phyloP scores from a whole-genome alignment of 2,329 filamentous ascomycete genomes.

The Fusarium paranaense region DNA sequence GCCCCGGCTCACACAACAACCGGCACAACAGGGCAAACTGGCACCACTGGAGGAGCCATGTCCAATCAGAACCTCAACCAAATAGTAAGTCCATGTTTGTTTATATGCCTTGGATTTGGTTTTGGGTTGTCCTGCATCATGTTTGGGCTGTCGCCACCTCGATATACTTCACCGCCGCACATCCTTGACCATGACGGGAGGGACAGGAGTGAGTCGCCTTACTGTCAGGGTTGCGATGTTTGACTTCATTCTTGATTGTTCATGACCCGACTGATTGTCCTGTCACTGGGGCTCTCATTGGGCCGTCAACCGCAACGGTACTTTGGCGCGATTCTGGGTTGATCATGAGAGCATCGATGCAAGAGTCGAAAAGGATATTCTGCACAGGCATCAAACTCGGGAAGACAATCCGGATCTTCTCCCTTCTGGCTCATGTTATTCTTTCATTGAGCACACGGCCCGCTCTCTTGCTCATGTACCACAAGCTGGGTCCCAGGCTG shows the following conservation, averaged over 20 bases:
- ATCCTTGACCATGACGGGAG: not conserved
- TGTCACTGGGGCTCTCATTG: not conserved
- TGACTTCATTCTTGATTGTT: not conserved
- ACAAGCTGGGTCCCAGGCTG: not conserved
- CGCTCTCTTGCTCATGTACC: not conserved
- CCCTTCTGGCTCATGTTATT: not conserved
- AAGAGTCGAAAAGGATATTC: not conserved
- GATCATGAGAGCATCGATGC: not conserved
- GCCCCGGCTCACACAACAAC: slow-evolving; percentile 42
- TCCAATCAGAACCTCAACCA: slow-evolving; percentile 94
- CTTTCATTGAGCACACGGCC: not conserved
- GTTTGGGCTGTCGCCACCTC: not conserved
- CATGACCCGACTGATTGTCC: not conserved
- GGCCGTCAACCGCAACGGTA: not conserved
- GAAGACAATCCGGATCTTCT: not conserved
- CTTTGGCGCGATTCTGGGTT: not conserved
- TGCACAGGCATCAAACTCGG: not conserved
- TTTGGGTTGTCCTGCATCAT: not conserved
- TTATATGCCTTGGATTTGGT: slow-evolving; percentile 9
- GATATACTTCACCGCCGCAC: not conserved
- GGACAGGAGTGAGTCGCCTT: not conserved
- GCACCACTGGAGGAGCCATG: slow-evolving; percentile 59
- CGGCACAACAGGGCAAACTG: slow-evolving; percentile 45
- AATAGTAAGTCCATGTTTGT: slow-evolving; percentile 76
- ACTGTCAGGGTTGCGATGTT: not conserved